These are phyloP conservation scores for Benincasa hispida DNA, from an alignment of 306 rosid genomes.

Conservation along the genomic window DNA sequence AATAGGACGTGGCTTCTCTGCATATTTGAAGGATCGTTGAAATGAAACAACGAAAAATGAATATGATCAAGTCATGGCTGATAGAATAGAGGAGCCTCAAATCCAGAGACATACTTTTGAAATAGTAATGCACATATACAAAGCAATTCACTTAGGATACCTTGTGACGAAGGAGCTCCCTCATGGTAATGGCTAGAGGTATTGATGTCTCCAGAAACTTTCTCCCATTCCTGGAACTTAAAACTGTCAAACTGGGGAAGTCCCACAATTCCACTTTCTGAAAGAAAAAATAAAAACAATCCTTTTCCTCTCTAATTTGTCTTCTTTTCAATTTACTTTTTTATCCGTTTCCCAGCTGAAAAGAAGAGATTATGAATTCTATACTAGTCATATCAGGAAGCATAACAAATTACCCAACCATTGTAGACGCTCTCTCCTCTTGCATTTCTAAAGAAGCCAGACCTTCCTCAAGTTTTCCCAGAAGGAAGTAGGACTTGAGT, in stretches of 20 bases:
- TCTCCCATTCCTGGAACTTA: constrained; percentile 52
- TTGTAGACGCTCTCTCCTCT: constrained; percentile 36
- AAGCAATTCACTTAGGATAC: constrained; percentile 23
- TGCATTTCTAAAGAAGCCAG: constrained; percentile 61
- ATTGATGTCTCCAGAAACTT: constrained; percentile 48
- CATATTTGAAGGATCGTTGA: not conserved
- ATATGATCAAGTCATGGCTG: not conserved
- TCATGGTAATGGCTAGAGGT: constrained; percentile 50
- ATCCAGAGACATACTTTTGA: not conserved
- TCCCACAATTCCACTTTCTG: not conserved
- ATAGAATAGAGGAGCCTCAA: not conserved
- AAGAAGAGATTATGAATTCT: not conserved
- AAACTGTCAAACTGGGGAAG: not conserved
- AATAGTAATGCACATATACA: not conserved
- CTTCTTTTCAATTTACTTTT: not conserved
- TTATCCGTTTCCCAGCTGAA: not conserved
- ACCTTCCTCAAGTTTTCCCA: constrained; percentile 87
- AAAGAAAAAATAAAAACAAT: not conserved
- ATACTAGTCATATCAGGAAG: not conserved
- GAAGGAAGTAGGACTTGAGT: constrained; percentile 58
- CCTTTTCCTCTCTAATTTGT: not conserved
- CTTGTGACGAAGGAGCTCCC: constrained; percentile 60
- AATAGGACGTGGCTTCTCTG: not conserved
- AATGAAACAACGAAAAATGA: not conserved
- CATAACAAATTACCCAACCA: constrained; percentile 33